Base-by-base conservation (phyloP, 192 early-diverging fungal species). In the Podochytrium sp. region DNA sequence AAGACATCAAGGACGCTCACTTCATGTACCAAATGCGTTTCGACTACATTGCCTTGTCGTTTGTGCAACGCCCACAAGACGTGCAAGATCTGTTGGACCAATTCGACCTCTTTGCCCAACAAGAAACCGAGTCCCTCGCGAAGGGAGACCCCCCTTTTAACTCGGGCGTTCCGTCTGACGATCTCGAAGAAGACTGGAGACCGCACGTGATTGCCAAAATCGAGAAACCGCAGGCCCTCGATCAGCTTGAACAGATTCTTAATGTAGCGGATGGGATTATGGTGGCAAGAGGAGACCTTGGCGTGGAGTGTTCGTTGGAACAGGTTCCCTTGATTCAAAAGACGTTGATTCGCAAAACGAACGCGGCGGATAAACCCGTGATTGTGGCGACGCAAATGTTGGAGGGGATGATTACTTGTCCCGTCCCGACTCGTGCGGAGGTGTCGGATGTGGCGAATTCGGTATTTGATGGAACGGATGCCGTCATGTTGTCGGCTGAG, bases 351-450 rank as follows among this genome's bases (percentile, higher is more conserved):
- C 62, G 80, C 16, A 87, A 87, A 58, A 65, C 78, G 29, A 87
- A 87, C 72, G 77, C 73, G 7, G 84, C 65, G 59, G 80, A 79
- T 12, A 84, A 84, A 62, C 80, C 78, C 18, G 86, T 87, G 56
- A 88, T 87, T 49, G 88, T 86, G 1, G 86, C 86, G 2, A 87
- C 86, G 18, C 86, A 87, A 69, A 87, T 87, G 85, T 74, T 87
- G 20, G 86, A 87, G 62, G 71, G 73, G 27, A 87, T 87, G 86
- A 87, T 87, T 57, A 76, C 71, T 47, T 49, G 76, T 7, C 85
- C 85, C 3, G 74, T 77, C 16, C 86, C 86, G 0, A 87, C 86
- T 1, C 64, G 86, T n/a, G 86, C 86, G 25, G 86, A 87, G 64
- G 86, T 88, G 23, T 82, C 77, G 38, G 86, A 87, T 65, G 86